phyloP scores from a whole-genome alignment of 2,329 filamentous ascomycete species.

The Monosporascus sp. region DNA sequence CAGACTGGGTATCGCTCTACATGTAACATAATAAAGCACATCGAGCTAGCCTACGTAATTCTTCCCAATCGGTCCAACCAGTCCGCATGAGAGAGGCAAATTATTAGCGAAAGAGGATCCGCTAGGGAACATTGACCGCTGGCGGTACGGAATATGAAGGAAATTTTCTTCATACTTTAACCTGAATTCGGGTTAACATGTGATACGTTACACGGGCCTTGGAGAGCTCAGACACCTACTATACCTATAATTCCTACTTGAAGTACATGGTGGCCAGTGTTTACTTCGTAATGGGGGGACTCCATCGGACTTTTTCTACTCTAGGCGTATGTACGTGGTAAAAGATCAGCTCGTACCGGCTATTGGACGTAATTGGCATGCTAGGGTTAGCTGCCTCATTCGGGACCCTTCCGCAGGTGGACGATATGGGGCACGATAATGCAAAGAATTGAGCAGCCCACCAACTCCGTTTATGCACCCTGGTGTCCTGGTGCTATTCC shows the following conservation, averaged over 20 bases:
- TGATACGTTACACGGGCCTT: neutral
- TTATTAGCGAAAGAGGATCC: neutral
- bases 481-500: neutral
- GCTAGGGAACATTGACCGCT: neutral
- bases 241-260: neutral
- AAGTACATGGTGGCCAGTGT: neutral
- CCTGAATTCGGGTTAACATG: neutral
- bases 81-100: neutral
- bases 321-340: conserved; percentile 4
- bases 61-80: neutral
- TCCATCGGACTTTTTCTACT: conserved; percentile 6
- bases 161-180: neutral
- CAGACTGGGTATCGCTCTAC: neutral
- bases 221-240: neutral
- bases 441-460: neutral
- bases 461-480: neutral
- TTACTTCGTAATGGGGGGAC: neutral
- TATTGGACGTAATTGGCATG: conserved; percentile 9
- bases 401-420: conserved; percentile 15
- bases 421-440: conserved; percentile 1
- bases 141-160: neutral
- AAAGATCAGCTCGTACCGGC: conserved; percentile 12
- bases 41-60: neutral
- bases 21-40: neutral
- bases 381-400: conserved; percentile 12